phyloP scores from a whole-genome alignment of 805 yeast species.

The Candida palmyrensis region DNA sequence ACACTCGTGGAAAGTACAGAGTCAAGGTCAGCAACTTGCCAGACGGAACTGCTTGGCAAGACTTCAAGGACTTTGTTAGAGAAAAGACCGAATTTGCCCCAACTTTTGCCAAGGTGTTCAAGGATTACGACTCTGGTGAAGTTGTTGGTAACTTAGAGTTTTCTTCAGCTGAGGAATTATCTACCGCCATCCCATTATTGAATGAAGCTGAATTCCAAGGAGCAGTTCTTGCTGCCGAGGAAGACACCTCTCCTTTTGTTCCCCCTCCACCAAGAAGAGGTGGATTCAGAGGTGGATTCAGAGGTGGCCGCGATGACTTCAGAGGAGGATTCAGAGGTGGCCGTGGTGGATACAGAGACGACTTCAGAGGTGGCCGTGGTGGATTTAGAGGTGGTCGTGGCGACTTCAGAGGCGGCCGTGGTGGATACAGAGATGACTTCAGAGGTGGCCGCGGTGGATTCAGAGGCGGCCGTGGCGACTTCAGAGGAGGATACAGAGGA shows the following conservation, averaged over 20 bases:
- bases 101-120: slow-evolving; percentile 51
- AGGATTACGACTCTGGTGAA: slow-evolving; percentile 43
- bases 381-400: slow-evolving; percentile 32
- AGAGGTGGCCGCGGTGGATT: slow-evolving; percentile 36
- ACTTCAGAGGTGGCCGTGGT: slow-evolving; percentile 32
- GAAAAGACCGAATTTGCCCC: slow-evolving; percentile 63
- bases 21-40: slow-evolving; percentile 67
- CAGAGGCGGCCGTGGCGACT: slow-evolving; percentile 43
- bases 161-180: slow-evolving; percentile 66
- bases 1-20: slow-evolving; percentile 70
- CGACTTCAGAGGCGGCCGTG: slow-evolving; percentile 29
- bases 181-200: slow-evolving; percentile 65
- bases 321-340: slow-evolving; percentile 18
- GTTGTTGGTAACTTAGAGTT: slow-evolving; percentile 52
- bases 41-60: slow-evolving; percentile 81
- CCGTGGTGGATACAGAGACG: slow-evolving; percentile 30
- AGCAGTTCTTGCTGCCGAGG: slow-evolving; percentile 65
- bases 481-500: slow-evolving; percentile 28
- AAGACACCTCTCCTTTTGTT: slow-evolving; percentile 62
- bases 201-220: slow-evolving; percentile 73
- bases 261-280: slow-evolving; percentile 46
- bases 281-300: slow-evolving; percentile 37
- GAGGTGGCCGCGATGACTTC: slow-evolving; percentile 28
- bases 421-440: slow-evolving; percentile 14
- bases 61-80: slow-evolving; percentile 83